Base-by-base conservation (phyloP, 1,284 basidiomycete species). In the Fomitopsis pinicola region DNA sequence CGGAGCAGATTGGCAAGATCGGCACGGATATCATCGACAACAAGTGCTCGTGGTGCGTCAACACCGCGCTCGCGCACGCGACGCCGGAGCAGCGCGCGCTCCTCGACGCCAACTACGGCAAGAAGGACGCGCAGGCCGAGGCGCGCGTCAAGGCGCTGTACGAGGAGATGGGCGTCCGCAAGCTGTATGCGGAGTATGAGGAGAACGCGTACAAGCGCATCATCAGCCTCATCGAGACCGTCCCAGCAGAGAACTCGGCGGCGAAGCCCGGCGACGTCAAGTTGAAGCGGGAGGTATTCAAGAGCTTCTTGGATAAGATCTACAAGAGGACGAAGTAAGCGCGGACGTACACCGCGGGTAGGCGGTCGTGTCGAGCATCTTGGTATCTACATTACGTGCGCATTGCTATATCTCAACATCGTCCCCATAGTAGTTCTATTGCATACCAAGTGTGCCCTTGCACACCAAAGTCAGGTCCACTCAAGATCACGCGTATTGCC, bases 11-110 rank as follows among this genome's bases (percentile, higher is more conserved):
- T 60, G 97, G 97, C 65, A 99, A 99, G 80, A 87, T 98, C 66
- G 97, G 97, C 36, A 98, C 97, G 22, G 97, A 99, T 76, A 99
- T 99, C 71, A 77, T 97, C 61, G 97, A 99, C 79, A 98, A 98
- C 86, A 99, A 99, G 80, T 99, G 97, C 79, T 93, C 92, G 45
- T 99, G 97, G 97, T 91, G 91, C 72, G 82, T 99, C 76, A 98
- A 98, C 77, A 88, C 88, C 19, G 97, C 95, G 36, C 83, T 99
- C 63, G 78, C 82, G 17, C 70, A 80, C 55, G 86, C 82, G 2
- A 78, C 75, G 2, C 76, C 82, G 0, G 78, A 71, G 73, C 94
- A 83, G 81, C 86, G 77, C 45, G 73, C 73, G 46, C 70, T 86
- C 66, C 84, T 82, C 38, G 85, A 95, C 68, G 86, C 83, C 45